Evolutionary conservation across 208 protist genomes (phyloP).

Genomic region (Acanthamoeba sp.): DNA sequence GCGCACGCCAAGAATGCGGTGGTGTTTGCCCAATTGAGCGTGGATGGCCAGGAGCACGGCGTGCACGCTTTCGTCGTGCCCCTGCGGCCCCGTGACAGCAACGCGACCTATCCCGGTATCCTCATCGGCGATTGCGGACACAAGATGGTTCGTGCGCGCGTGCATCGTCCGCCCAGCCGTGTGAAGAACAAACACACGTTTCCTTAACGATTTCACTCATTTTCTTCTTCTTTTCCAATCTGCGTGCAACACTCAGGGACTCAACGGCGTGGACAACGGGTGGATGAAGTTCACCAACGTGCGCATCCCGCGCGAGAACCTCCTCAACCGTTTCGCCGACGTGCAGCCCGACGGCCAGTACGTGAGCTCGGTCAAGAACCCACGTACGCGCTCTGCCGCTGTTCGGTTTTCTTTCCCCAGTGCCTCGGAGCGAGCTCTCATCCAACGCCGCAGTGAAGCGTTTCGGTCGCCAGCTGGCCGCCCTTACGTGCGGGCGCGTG

Average conservation of each 20-base stretch:
- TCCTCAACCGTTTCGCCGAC: conserved; percentile 63
- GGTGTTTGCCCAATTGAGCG: conserved; percentile 85
- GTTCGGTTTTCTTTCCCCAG: background rate
- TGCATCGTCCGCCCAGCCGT: too few relatives aligned
- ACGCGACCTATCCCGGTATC: conserved; percentile 43
- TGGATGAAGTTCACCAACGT: conserved; percentile 71
- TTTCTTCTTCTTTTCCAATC: background rate
- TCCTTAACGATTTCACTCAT: background rate
- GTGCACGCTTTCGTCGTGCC: conserved; percentile 64
- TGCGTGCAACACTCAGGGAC: background rate
- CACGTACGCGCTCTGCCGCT: background rate
- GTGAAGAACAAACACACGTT: too few relatives aligned
- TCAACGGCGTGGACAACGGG: conserved; percentile 69
- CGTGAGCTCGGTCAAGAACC: conserved; percentile 14
- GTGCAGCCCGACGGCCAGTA: conserved; percentile 38
- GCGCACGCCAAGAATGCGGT: conserved; percentile 72
- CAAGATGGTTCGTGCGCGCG: conserved; percentile 19
- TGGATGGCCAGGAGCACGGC: conserved; percentile 81
- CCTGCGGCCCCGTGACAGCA: conserved; percentile 38
- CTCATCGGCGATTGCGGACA: conserved; percentile 49
- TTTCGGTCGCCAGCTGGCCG: conserved; percentile 31
- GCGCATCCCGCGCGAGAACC: conserved; percentile 55
- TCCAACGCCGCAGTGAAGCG: conserved; percentile 1
- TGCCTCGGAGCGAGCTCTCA: background rate
- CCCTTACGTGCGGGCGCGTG: background rate